phyloP scores from a whole-genome alignment of 2,329 filamentous ascomycete genomes.

The Dactylellina leptospora region DNA sequence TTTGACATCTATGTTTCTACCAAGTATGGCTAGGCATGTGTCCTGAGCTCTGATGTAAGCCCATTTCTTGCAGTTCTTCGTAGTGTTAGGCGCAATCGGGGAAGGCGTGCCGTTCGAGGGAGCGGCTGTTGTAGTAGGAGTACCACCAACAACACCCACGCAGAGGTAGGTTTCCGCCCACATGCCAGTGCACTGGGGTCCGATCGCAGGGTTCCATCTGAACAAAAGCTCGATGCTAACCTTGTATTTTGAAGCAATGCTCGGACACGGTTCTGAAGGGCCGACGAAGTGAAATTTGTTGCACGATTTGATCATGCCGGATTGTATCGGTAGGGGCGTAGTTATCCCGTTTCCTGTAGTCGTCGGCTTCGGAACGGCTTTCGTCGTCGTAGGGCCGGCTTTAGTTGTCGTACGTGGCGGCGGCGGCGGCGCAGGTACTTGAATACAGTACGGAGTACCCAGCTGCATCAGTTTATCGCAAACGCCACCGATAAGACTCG shows the following conservation, averaged over 20 bases:
- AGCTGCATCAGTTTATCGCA: not conserved
- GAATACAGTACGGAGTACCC: not conserved
- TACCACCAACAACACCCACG: constrained; percentile 12
- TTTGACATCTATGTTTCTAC: constrained; percentile 2
- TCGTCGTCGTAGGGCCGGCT: no score
- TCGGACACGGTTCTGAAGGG: not conserved
- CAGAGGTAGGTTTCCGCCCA: constrained; percentile 27
- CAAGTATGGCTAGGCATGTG: constrained; percentile 6
- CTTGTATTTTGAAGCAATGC: constrained; percentile 1
- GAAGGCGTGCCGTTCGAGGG: constrained; percentile 4
- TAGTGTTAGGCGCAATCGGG: constrained; percentile 31
- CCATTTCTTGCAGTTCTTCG: constrained; percentile 13
- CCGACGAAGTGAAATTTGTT: constrained; percentile 25
- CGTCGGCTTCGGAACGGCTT: not conserved
- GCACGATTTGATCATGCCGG: constrained; percentile 11
- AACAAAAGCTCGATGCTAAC: constrained; percentile 1
- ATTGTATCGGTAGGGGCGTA: constrained; percentile 13
- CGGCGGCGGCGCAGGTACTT: not conserved
- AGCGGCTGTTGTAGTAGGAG: not conserved
- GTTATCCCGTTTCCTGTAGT: not conserved
- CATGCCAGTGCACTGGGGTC: constrained; percentile 16
- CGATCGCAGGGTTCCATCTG: constrained; percentile 30
- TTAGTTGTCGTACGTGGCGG: not conserved
- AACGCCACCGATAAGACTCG: not conserved
- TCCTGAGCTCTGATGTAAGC: constrained; percentile 13